Conservation (phyloP, 2,329 filamentous ascomycete species). For the Torrubiellomyces zombiae region DNA sequence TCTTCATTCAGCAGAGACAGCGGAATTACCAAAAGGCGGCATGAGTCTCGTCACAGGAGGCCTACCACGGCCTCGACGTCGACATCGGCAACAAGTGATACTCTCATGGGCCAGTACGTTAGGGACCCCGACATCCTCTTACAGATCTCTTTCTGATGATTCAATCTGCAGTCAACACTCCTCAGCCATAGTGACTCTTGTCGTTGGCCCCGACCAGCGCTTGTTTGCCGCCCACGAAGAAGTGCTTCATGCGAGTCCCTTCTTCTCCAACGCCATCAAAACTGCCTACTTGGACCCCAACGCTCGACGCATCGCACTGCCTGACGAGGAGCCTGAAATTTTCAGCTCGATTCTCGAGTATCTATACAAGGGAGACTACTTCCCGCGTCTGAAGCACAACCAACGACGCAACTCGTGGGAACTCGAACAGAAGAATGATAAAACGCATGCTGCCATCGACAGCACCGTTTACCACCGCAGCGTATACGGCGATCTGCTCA, state of each 20-base stretch:
- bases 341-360: slow-evolving; percentile 84
- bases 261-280: slow-evolving; percentile 38
- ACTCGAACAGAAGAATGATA: slow-evolving; percentile 45
- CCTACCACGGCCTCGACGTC: slow-evolving; percentile 29
- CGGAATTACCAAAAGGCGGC: slow-evolving; percentile 37
- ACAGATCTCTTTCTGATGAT: too few species aligned
- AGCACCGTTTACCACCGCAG: slow-evolving; percentile 53
- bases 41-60: slow-evolving; percentile 30
- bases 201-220: slow-evolving; percentile 65
- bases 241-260: slow-evolving; percentile 61
- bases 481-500: slow-evolving; percentile 53
- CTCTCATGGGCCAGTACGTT: slow-evolving; percentile 27
- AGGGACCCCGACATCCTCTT: too few species aligned
- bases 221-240: slow-evolving; percentile 89
- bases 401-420: slow-evolving; percentile 68
- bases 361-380: slow-evolving; percentile 89
- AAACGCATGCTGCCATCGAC: slow-evolving; percentile 31
- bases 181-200: slow-evolving; percentile 61
- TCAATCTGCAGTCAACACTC: slow-evolving; percentile 29
- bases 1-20: slow-evolving; percentile 37
- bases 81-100: slow-evolving; percentile 19
- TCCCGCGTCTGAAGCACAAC: slow-evolving; percentile 66
- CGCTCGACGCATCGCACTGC: slow-evolving; percentile 57
- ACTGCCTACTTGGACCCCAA: slow-evolving; percentile 17
- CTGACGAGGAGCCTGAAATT: slow-evolving; percentile 76